Percentiles rank a stretch among this genome's conserved stretches.
Conservation (phyloP, 805 yeast genomes). For the Candida sithepensis region DNA sequence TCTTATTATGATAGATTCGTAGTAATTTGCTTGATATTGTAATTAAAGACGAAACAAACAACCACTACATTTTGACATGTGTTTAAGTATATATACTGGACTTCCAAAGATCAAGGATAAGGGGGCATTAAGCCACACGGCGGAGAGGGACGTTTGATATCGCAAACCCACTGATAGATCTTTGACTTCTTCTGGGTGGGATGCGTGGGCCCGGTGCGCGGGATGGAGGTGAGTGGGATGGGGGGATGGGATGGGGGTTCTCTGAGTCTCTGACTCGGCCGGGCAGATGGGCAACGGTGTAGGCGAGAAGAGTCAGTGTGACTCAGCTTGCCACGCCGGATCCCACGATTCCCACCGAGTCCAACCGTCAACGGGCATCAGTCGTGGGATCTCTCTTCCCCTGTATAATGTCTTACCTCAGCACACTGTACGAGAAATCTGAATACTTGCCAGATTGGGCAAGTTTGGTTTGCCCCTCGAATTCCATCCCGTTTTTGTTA, state of each 20-base stretch:
- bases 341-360: no score
- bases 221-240: slow-evolving; percentile 1
- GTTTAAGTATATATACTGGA: neutral
- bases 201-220: neutral
- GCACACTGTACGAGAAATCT: no score
- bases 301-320: neutral
- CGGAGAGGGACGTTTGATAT: slow-evolving; percentile 1
- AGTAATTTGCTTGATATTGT: no score
- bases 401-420: no score
- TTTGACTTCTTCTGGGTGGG: neutral
- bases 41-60: no score
- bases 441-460: no score
- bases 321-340: no score
- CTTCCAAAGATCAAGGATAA: neutral
- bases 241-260: neutral
- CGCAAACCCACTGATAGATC: neutral
- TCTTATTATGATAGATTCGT: no score
- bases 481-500: no score
- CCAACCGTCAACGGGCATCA: no score
- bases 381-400: no score
- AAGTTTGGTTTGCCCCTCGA: no score
- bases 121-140: neutral
- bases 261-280: neutral
- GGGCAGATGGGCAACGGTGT: neutral
- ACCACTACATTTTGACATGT: neutral